Base-by-base conservation (phyloP, 371 early-diverging fungal species). In the Sporodiniella umbellata region DNA sequence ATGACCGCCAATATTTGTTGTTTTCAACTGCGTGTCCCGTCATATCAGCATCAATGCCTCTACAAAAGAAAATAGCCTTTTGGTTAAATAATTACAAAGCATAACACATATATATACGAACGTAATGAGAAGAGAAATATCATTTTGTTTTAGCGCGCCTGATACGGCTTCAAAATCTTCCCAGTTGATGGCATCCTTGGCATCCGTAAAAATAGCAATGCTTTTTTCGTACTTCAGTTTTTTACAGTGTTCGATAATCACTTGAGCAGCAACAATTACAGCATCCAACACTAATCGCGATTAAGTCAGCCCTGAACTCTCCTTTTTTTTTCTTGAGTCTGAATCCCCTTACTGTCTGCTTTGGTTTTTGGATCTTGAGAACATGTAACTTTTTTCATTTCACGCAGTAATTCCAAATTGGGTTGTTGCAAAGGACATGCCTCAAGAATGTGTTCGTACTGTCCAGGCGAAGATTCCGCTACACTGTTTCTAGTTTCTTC, bases 181-280 rank as follows among this genome's bases (percentile, higher is more conserved):
- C 48, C 68, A 59, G 56, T 84, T 75, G 28, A 86, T 72, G n/a
- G 45, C 31, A 2, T 68, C 58, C 18, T 60, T 70, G 2, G 72
- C 82, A 56, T 85, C 81, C 1, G 90, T 87, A 25, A 88, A 66
- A 1, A 92, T 45, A 30, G 70, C 75, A 3, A 92, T 80, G 28
- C 66, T 72, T 53, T 88, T 88, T 17, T 58, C 64, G 48, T 79
- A 92, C 55, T 88, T 88, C 18, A 84, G 57, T 0, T 82, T 58
- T 48, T 67, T 70, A 54, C 87, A 87, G 57, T 80, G 72, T 19
- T 50, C 51, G 7, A 65, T 53, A 33, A 88, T 77, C 67, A 79
- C 71, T 10, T 80, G 62, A 38, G 79, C 58, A 1, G 83, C 83
- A 8, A 88, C 67, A 45, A 88, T 81, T 42, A 88, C 56, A 5